Evolutionary conservation across 1,284 basidiomycete species (phyloP), one percentile per base, ranked within the genome.

Genomic region (Moesziomyces sp.): DNA sequence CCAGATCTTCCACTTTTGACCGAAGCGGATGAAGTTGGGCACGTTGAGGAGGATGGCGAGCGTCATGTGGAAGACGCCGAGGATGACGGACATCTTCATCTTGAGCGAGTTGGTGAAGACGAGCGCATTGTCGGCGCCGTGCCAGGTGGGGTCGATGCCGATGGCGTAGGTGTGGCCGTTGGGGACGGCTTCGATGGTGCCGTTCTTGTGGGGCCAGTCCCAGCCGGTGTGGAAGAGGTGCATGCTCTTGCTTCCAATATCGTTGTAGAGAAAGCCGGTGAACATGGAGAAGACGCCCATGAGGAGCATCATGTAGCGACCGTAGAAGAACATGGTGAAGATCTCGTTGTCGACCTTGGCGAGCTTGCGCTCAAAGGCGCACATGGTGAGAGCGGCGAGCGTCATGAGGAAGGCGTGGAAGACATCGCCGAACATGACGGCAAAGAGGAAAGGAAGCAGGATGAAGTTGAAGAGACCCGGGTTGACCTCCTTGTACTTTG

Each of bases 381-480:
- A 93, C 93, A 99, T 94, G 67, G 88, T 89, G 8, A 91, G 73
- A 2, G 93, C 95, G 23, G 91, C 89, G 40, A 89, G 81, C 76
- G 92, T 88, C 81, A 94, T 92, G 83, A 99, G 90, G 68, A 90
- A 87, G 46, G 94, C 97, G 85, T 99, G 96, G 11, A 97, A 97
- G 83, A 99, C 92, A 85, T 99, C 96, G 82, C 96, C 97, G 84
- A 99, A 99, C 96, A 99, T 99, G 86, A 98, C 93, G 13, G 95
- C 96, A 80, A 99, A 99, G 79, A 99, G 86, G 90, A 99, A 99
- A 0, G 97, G 97, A 89, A 97, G 97, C 2, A 94, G 96, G 82
- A 94, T 89, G 78, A 97, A 89, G 4, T 94, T 93, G 84, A 94
- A 96, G 43, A 99, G 86, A 74, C 96, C 97, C 11, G 97, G 96